Evolutionary conservation across 495 filamentous ascomycete genomes (phyloP).

Genomic region (Podospora pseudocomata): DNA sequence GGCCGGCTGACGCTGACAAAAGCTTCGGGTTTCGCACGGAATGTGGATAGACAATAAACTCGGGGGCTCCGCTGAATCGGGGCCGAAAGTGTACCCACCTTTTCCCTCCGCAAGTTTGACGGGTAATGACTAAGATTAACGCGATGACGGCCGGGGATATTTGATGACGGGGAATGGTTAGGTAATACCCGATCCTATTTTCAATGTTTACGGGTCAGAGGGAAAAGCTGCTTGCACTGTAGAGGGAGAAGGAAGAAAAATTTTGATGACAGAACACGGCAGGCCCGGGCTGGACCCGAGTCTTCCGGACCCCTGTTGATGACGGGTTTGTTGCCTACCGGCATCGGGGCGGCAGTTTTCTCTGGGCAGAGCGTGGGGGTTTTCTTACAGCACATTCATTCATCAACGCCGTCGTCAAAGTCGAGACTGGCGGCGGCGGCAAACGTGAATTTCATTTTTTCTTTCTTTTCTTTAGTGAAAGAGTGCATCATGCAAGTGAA

Average conservation of each 20-base stretch:
- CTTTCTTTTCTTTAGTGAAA: neutral
- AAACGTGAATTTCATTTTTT: neutral
- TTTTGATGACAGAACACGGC: neutral
- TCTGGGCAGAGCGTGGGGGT: neutral
- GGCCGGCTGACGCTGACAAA: neutral
- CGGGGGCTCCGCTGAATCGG: neutral
- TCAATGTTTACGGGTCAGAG: neutral
- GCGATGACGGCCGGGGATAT: neutral
- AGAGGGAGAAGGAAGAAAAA: neutral
- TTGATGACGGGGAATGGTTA: neutral
- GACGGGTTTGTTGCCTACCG: neutral
- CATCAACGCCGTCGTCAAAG: neutral
- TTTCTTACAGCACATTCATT: no score
- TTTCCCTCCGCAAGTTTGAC: neutral
- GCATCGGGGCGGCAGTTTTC: neutral
- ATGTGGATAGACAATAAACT: neutral
- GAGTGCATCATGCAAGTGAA: neutral
- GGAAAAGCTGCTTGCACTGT: neutral
- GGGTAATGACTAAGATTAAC: neutral
- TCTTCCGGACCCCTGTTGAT: neutral
- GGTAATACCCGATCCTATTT: neutral
- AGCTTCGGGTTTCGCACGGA: neutral
- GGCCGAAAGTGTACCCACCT: neutral
- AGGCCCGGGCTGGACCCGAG: no score
- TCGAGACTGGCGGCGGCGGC: neutral